These are phyloP conservation scores for Quercus tomentella DNA, from an alignment of 331 rosid genomes.

Conservation along the genomic window DNA sequence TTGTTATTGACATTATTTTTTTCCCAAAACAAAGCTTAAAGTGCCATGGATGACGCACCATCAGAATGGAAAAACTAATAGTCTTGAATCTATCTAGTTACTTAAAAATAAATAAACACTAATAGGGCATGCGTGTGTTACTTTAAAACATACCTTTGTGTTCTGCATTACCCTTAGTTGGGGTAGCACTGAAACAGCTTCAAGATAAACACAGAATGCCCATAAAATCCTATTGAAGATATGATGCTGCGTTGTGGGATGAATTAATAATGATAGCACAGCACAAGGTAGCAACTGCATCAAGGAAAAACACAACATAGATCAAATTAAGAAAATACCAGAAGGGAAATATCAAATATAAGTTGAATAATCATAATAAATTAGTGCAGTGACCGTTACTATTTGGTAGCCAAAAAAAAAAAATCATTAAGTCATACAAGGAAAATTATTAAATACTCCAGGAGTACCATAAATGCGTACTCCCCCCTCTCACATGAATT, in stretches of 20 bases:
- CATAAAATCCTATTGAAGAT: conserved; percentile 52
- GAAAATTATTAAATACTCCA: too few relatives aligned
- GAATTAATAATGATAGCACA: conserved; percentile 43
- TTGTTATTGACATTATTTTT: too few relatives aligned
- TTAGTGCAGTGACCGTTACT: background rate
- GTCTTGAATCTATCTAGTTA: too few relatives aligned
- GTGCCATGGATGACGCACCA: background rate
- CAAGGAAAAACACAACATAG: conserved; percentile 12
- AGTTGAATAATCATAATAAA: background rate
- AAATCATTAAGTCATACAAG: background rate
- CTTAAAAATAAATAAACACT: too few relatives aligned
- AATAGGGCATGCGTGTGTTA: background rate
- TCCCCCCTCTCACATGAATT: too few relatives aligned
- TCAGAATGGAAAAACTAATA: background rate
- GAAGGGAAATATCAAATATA: background rate
- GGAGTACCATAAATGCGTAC: too few relatives aligned
- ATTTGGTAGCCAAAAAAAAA: background rate
- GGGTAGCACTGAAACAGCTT: conserved; percentile 81
- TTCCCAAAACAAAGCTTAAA: background rate
- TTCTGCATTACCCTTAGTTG: conserved; percentile 81
- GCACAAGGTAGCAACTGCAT: conserved; percentile 63
- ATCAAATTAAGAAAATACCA: background rate
- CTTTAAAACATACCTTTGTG: conserved; percentile 43
- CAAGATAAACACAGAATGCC: conserved; percentile 85
- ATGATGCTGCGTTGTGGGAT: conserved; percentile 63